Evolutionary conservation across 257 asterid species (phyloP), one percentile per base, ranked within the genome.

Genomic region (Agastache rugosa): DNA sequence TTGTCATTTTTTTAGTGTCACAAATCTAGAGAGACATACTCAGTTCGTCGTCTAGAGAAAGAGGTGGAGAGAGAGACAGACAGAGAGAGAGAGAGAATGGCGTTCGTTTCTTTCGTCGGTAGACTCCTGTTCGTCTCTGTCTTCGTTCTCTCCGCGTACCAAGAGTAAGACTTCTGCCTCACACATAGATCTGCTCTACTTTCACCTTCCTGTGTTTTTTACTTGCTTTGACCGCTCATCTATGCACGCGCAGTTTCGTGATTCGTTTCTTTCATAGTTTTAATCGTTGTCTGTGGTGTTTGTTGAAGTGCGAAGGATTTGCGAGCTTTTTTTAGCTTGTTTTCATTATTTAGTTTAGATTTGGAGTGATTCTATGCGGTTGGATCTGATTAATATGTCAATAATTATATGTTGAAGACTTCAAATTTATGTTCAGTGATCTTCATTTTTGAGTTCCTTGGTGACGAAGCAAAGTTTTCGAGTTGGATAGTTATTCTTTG

Each of bases 91-190:
- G 74, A 79, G 73, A 80, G 12, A 84, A 93, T 93, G 98, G 93
- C 91, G 73, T 78, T 90, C 82, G 1, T 85, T 5, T 88, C 97
- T 6, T 86, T 91, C 85, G 61, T 91, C 68, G 98, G 98, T 6
- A 82, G 98, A 56, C 76, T 92, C 70, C 85, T 94, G 72, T 94
- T 94, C 77, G 97, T 91, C 82, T 87, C 98, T 16, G 91, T 90
- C 82, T 94, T 94, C 84, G 77, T 94, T 59, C 91, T 94, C 80
- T 87, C 97, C 61, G 97, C 95, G 71, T 86, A 85, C 83, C 97
- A 88, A 85, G 97, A 94, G 98, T 94, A 87, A 85, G 80, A 5
- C n/a, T 50, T 77, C 74, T 37, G 6, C 75, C 59, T 60, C 31
- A 39, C 53, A 12, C 72, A 31, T 84, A 84, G 96, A 88, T 93